A percentile compares a stretch with the other conserved stretches of the same genome.
Conservation (phyloP, 495 filamentous ascomycete genomes). For the Recurvomyces mirabilis region DNA sequence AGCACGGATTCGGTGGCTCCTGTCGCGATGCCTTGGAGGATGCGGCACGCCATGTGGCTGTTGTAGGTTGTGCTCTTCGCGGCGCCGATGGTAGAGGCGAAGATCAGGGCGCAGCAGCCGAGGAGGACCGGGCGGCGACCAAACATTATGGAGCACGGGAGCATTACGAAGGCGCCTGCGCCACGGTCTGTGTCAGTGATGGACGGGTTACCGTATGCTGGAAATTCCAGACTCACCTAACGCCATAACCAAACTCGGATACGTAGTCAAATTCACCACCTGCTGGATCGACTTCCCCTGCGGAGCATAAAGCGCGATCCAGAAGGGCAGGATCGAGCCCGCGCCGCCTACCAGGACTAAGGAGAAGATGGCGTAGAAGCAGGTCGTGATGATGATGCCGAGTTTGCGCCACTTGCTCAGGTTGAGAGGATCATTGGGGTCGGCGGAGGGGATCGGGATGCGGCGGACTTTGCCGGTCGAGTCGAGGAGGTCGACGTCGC, state of each 20-base stretch:
- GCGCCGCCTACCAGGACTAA: neutral
- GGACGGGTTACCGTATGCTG: too few relatives aligned
- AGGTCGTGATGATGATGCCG: neutral
- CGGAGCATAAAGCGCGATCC: conserved; percentile 1
- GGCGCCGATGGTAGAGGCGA: neutral
- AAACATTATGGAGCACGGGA: neutral
- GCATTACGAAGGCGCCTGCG: neutral
- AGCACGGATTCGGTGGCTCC: conserved; percentile 2
- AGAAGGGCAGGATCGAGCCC: neutral
- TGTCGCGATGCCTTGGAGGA: neutral
- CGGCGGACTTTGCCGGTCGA: neutral
- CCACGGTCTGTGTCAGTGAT: neutral
- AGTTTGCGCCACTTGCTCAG: neutral
- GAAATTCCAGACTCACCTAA: neutral
- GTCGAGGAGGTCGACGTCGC: neutral
- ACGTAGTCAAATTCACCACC: neutral
- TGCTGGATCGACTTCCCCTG: neutral
- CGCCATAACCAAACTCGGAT: conserved; percentile 1
- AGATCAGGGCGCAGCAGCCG: neutral
- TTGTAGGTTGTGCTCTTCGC: neutral
- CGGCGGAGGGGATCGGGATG: neutral
- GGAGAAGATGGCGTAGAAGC: neutral
- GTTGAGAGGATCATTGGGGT: conserved; percentile 2
- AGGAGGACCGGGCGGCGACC: neutral
- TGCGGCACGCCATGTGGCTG: neutral